A percentile compares a stretch with the other conserved stretches of the same genome.
These are phyloP conservation scores for Periconia digitata DNA, from an alignment of 2,329 filamentous ascomycete genomes.

Conservation along the genomic window DNA sequence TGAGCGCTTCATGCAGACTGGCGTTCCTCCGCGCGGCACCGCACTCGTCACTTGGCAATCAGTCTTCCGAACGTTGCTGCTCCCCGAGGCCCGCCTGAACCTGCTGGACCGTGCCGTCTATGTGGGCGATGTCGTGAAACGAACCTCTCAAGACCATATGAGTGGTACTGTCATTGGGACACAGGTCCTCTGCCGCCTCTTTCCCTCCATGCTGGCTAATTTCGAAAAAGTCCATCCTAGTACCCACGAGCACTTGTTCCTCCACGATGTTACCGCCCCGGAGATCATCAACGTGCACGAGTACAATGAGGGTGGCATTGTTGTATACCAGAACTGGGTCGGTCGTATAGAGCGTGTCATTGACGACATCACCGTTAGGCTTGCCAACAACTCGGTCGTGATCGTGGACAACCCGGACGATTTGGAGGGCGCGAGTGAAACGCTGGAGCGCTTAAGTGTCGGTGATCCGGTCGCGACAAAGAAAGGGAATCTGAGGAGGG, in stretches of 20 bases:
- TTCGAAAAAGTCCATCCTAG: constrained; percentile 22
- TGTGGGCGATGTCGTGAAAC: constrained; percentile 59
- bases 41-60: constrained; percentile 53
- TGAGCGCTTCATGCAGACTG: constrained; percentile 44
- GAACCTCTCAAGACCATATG: constrained; percentile 49
- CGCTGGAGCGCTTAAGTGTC: constrained; percentile 43
- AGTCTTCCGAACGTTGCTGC: constrained; percentile 45
- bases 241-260: constrained; percentile 33
- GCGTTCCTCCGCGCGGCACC: constrained; percentile 54
- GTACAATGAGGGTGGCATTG: constrained; percentile 53
- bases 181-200: constrained; percentile 49
- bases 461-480: constrained; percentile 56
- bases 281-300: constrained; percentile 51
- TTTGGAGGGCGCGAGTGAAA: constrained; percentile 37
- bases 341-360: constrained; percentile 55
- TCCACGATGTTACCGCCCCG: constrained; percentile 46
- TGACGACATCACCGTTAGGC: constrained; percentile 53
- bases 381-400: constrained; percentile 58
- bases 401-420: constrained; percentile 52
- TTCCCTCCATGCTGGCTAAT: constrained; percentile 33
- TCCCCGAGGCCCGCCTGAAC: constrained; percentile 47
- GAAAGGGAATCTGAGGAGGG: constrained; percentile 54
- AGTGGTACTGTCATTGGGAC: constrained; percentile 58
- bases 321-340: constrained; percentile 59
- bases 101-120: constrained; percentile 57